These are phyloP conservation scores for Alloteropsis angusta DNA, from an alignment of 202 grass and related monocot species.

Conservation along the genomic window DNA sequence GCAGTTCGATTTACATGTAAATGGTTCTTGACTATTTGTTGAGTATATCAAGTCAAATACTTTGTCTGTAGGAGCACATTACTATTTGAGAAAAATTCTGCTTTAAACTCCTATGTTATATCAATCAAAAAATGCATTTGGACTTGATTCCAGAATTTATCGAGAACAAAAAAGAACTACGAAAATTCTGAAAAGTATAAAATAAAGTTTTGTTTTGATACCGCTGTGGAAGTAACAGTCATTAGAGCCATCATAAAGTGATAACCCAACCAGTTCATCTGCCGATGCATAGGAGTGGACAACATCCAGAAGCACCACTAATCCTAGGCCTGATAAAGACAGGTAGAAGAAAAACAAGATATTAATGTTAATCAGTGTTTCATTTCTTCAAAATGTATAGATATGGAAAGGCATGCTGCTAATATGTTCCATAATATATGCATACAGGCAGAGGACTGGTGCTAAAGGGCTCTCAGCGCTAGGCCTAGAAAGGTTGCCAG, in stretches of 20 bases:
- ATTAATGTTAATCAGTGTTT: constrained; percentile 4
- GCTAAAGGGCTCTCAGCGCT: too few relatives aligned
- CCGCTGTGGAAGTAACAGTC: constrained; percentile 90
- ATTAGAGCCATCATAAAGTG: constrained; percentile 93
- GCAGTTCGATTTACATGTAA: neutral
- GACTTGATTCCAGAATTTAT: neutral
- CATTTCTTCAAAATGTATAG: constrained; percentile 8
- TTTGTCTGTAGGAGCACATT: neutral
- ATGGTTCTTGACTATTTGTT: neutral
- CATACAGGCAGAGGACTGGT: too few relatives aligned
- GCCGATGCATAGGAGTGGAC: constrained; percentile 92
- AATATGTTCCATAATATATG: neutral
- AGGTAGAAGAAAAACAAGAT: constrained; percentile 14
- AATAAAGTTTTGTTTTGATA: constrained; percentile 22
- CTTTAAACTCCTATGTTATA: neutral
- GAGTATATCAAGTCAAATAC: neutral
- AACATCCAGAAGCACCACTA: constrained; percentile 84
- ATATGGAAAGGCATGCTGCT: neutral
- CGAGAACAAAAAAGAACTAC: neutral
- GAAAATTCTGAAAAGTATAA: neutral
- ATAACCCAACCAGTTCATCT: constrained; percentile 79
- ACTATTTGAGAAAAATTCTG: neutral
- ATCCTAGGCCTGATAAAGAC: constrained; percentile 57
- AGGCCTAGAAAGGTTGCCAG: too few relatives aligned
- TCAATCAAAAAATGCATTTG: neutral